Evolutionary conservation across 345 rosid genomes (phyloP).

Genomic region (Boechera divaricarpa): DNA sequence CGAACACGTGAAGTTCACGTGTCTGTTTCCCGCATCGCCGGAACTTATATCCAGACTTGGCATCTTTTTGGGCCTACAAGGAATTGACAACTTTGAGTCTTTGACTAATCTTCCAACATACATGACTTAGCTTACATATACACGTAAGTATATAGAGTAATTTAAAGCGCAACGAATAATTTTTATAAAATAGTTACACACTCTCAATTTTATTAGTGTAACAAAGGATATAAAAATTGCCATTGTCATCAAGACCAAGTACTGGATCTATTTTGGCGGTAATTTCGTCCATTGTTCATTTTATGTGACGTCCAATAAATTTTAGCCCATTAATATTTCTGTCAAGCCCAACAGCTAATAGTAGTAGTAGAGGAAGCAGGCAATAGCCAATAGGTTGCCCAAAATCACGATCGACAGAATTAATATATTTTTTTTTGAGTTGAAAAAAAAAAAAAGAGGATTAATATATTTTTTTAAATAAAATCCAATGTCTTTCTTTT

Average conservation of each 20-base stretch:
- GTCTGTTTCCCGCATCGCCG: conserved; percentile 41
- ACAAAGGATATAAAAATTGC: neutral
- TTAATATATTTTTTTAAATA: no score
- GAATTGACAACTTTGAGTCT: conserved; percentile 29
- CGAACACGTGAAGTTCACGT: conserved; percentile 45
- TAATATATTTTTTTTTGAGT: no score
- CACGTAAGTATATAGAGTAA: neutral
- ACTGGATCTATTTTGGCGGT: conserved; percentile 1
- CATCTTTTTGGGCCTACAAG: conserved; percentile 29
- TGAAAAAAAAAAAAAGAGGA: no score
- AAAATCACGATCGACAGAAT: no score
- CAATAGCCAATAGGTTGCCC: neutral
- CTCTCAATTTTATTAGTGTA: neutral
- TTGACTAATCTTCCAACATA: conserved; percentile 28
- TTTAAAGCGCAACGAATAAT: conserved; percentile 32
- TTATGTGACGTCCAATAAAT: neutral
- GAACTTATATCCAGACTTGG: conserved; percentile 33
- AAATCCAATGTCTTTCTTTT: no score
- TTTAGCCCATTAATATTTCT: neutral
- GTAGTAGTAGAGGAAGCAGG: neutral
- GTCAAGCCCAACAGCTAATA: neutral
- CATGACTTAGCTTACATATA: neutral
- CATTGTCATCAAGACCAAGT: neutral
- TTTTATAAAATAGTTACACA: neutral
- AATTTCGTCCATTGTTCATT: neutral